These are phyloP conservation scores for Laguncularia racemosa DNA, from an alignment of 345 rosid species.

Conservation along the genomic window DNA sequence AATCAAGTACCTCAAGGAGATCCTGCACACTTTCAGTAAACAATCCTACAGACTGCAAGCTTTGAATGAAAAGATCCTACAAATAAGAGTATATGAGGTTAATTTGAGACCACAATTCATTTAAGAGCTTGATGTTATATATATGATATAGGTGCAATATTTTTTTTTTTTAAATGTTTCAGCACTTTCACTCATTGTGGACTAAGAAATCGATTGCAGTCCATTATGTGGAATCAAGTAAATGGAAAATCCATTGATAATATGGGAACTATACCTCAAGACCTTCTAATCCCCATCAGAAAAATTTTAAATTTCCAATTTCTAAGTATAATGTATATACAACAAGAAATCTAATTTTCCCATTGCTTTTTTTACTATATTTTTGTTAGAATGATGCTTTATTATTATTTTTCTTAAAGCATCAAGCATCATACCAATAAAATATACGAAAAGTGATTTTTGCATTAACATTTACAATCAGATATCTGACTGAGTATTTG, in stretches of 20 bases:
- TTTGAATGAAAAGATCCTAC: slow-evolving; percentile 93
- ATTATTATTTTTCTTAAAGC: too few relatives aligned
- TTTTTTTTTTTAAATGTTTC: too few relatives aligned
- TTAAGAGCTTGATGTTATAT: too few relatives aligned
- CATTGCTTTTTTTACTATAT: background rate
- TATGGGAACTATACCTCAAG: too few relatives aligned
- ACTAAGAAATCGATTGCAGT: background rate
- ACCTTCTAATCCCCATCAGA: background rate
- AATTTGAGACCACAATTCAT: background rate
- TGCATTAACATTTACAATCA: too few relatives aligned
- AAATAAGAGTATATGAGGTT: slow-evolving; percentile 3
- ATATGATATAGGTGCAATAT: too few relatives aligned
- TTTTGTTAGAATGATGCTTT: background rate
- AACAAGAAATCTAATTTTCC: background rate
- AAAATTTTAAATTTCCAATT: background rate
- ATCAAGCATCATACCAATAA: too few relatives aligned
- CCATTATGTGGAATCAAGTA: too few relatives aligned
- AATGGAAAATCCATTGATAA: too few relatives aligned
- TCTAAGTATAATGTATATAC: background rate
- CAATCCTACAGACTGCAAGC: slow-evolving; percentile 74
- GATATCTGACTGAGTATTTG: background rate
- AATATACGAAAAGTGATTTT: too few relatives aligned
- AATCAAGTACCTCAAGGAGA: slow-evolving; percentile 61
- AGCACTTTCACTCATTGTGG: background rate
- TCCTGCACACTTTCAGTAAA: slow-evolving; percentile 71